Base-by-base conservation (phyloP, 2,329 filamentous ascomycete genomes). In the Ilyonectria mors-panacis region DNA sequence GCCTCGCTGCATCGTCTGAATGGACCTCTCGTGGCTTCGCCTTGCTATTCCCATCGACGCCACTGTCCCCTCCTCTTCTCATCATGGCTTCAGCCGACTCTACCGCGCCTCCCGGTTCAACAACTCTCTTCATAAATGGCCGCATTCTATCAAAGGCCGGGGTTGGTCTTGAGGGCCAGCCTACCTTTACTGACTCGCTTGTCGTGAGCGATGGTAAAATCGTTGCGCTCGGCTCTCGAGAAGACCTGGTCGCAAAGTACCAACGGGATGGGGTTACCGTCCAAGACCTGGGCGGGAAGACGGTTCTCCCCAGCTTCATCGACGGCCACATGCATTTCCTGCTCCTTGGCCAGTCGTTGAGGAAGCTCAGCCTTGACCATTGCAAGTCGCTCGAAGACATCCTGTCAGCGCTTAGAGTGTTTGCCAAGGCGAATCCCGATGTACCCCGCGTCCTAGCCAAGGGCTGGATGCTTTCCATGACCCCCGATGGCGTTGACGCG, bases 401-500 rank as follows among this genome's bases (percentile, higher is more conserved):
- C n/a, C 54, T 44, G n/a, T 15, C 13, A 10, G 47, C 30, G 6
- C 48, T 60, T 19, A 51, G 19, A 23, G 35, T 44, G 3, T 65
- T 56, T 37, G 57, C 63, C 9, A n/a, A 12, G 7, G 35, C 28
- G 5, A 61, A 61, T 87, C 85, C 85, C 0, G 71, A 81, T 2
- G 81, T 83, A 3, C 76, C 81, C 6, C 81, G 86, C 8, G 85
- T 89, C 45, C 78, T 87, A 35, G 86, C 84, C 68, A 81, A 81
- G 58, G 85, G 85, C 19, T 89, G 87, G 87, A 86, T 84, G 79
- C 84, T 85, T 63, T 81, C 79, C 3, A 80, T 83, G 79, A 84
- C 82, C 0, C 80, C 78, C 0, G 78, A 76, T 8, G 79, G 82
- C 6, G 86, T 86, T 0, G 79, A 84, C 12, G 83, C 85, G 1